These are phyloP conservation scores for Coelastrella sp. DNA, from an alignment of 139 green algal species.

Conservation along the genomic window DNA sequence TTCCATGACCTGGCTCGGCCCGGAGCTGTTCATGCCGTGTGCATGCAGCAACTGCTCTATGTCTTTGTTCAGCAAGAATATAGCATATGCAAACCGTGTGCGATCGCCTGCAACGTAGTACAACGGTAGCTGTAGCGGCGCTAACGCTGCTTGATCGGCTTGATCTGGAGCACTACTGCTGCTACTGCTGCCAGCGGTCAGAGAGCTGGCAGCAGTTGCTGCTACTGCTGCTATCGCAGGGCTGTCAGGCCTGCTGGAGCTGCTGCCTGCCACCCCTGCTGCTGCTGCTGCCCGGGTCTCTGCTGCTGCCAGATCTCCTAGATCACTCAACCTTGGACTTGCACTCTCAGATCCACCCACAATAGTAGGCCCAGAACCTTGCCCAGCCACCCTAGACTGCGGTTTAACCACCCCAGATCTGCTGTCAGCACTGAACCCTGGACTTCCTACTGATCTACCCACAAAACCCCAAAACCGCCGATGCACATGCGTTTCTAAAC, in stretches of 20 bases:
- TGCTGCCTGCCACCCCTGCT: neutral
- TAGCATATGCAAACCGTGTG: slow-evolving; percentile 75
- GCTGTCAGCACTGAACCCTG: neutral
- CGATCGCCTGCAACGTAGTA: slow-evolving; percentile 72
- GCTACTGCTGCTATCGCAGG: neutral
- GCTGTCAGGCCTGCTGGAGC: neutral
- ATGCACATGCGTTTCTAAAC: neutral
- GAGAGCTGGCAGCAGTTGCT: neutral
- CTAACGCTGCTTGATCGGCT: slow-evolving; percentile 27
- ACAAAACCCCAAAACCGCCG: slow-evolving; percentile 20
- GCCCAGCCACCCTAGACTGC: too few species aligned
- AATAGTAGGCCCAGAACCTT: too few species aligned
- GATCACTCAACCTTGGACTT: neutral
- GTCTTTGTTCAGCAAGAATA: slow-evolving; percentile 85
- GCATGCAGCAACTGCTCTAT: slow-evolving; percentile 80
- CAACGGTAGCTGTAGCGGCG: slow-evolving; percentile 64
- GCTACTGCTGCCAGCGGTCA: neutral
- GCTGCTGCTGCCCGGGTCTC: neutral
- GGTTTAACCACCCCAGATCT: neutral
- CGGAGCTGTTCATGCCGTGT: slow-evolving; percentile 70
- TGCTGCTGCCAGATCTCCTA: too few species aligned
- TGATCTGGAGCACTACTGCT: neutral
- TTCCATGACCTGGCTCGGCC: slow-evolving; percentile 69
- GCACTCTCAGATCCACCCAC: neutral
- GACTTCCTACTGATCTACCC: neutral